Conservation (phyloP, 164 flowering plant genomes). For the Tinospora cordifolia region DNA sequence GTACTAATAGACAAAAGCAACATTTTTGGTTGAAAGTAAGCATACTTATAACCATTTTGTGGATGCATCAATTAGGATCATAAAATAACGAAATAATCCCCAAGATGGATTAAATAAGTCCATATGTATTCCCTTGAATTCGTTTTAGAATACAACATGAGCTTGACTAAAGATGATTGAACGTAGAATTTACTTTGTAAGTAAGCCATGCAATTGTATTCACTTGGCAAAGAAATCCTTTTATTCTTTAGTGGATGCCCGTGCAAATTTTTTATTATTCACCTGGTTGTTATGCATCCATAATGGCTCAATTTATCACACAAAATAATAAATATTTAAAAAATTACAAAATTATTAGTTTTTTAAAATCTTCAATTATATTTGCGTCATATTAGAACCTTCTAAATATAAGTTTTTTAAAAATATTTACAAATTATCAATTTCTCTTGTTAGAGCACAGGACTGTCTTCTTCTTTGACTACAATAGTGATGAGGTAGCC, state of each 20-base stretch:
- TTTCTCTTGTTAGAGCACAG: no score
- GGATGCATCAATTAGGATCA: conserved; percentile 2
- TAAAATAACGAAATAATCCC: background rate
- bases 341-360: no score
- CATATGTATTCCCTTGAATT: background rate
- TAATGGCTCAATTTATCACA: background rate
- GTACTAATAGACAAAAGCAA: background rate
- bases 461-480: conserved; percentile 95
- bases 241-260: background rate
- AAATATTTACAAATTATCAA: no score
- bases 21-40: background rate
- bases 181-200: background rate
- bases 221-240: background rate
- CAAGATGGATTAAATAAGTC: background rate
- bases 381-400: no score
- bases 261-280: background rate
- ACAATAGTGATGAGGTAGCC: conserved; percentile 84
- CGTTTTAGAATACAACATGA: background rate
- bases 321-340: background rate
- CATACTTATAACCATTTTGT: background rate
- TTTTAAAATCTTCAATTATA: no score
- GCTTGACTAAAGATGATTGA: background rate
- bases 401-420: no score
- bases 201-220: background rate
- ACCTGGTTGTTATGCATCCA: background rate